phyloP scores from a whole-genome alignment of 805 yeast genomes.

The Pichia pseudocactophila region DNA sequence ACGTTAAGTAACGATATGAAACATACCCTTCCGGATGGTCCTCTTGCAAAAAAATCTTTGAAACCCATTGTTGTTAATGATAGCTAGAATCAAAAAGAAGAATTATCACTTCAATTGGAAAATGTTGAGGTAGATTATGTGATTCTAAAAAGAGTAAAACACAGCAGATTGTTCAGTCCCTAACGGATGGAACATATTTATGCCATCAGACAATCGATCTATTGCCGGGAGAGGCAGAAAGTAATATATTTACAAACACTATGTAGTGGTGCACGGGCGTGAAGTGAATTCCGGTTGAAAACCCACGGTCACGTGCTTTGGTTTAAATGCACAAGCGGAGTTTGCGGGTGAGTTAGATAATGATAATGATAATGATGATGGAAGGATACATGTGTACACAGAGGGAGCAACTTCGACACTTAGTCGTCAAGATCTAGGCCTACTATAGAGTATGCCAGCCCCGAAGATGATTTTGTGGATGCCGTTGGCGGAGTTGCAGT shows the following conservation, averaged over 20 bases:
- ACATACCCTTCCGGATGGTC: conserved; percentile 24
- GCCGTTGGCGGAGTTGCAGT: background rate
- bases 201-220: background rate
- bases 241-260: background rate
- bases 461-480: background rate
- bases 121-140: no score
- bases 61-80: conserved; percentile 16
- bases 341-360: no score
- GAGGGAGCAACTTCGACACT: no score
- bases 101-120: no score
- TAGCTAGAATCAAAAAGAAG: background rate
- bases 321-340: no score
- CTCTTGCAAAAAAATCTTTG: conserved; percentile 19
- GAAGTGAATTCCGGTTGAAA: no score
- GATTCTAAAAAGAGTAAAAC: no score
- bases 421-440: conserved; percentile 9
- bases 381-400: no score
- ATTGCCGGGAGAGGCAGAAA: no score
- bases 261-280: background rate
- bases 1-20: background rate
- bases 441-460: conserved; percentile 13
- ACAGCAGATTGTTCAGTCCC: no score
- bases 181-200: background rate
- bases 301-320: no score
- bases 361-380: no score